Percentiles rank a stretch among this genome's conserved stretches.
Conservation (phyloP, 164 flowering plant species). For the Stephania japonica region DNA sequence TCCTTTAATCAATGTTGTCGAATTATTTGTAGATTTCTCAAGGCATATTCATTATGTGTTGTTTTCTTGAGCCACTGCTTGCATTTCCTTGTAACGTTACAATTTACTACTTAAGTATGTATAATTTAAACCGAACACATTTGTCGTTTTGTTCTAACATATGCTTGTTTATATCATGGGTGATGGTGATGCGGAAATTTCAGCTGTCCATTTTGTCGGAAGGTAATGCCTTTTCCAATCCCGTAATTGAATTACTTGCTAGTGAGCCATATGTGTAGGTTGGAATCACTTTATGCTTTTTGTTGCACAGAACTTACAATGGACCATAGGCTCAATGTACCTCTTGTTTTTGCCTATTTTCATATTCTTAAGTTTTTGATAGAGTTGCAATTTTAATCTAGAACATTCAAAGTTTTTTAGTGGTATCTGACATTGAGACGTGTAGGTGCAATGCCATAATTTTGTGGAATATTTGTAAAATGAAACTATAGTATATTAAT, state of each 20-base stretch:
- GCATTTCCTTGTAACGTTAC: not conserved
- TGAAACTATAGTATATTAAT: too few relatives aligned
- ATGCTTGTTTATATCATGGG: slow-evolving; percentile 21
- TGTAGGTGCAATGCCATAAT: too few relatives aligned
- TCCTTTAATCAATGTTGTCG: not conserved
- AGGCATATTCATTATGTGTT: not conserved
- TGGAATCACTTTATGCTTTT: not conserved
- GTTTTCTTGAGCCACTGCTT: not conserved
- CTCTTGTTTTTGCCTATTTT: not conserved
- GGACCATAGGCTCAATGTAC: not conserved
- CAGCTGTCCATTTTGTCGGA: slow-evolving; percentile 98
- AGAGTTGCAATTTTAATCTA: not conserved
- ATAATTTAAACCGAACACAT: slow-evolving; percentile 7
- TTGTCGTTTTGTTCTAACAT: slow-evolving; percentile 22
- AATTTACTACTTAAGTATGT: not conserved
- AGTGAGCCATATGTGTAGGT: not conserved
- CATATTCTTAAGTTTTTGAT: not conserved
- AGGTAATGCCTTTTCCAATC: slow-evolving; percentile 40
- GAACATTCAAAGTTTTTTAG: not conserved
- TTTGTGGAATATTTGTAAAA: too few relatives aligned
- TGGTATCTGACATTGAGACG: not conserved
- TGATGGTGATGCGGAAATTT: slow-evolving; percentile 21
- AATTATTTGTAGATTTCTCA: not conserved
- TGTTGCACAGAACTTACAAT: not conserved
- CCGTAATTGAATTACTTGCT: not conserved